phyloP scores from a whole-genome alignment of 495 filamentous ascomycete genomes.

The Hypoxylon fuscum region DNA sequence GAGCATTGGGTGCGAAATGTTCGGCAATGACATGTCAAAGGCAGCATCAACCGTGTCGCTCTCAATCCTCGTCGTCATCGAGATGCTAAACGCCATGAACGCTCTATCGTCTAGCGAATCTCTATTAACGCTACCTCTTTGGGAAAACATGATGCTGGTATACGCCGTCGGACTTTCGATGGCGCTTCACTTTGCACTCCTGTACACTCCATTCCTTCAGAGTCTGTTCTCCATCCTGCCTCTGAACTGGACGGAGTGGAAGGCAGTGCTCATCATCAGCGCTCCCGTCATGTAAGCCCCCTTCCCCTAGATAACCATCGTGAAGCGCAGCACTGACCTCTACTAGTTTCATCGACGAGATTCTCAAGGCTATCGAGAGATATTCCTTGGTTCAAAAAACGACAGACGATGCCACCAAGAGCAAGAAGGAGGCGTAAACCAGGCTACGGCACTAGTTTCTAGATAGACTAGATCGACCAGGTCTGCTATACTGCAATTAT shows the following conservation, averaged over 20 bases:
- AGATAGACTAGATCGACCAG: slow-evolving; percentile 45
- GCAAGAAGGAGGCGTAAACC: slow-evolving; percentile 54
- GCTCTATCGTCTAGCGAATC: slow-evolving; percentile 95
- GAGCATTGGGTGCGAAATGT: slow-evolving; percentile 94
- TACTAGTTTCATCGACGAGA: slow-evolving; percentile 84
- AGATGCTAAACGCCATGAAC: slow-evolving; percentile 99
- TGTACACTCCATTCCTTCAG: slow-evolving; percentile 93
- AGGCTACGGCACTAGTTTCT: slow-evolving; percentile 22
- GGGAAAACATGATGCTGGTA: slow-evolving; percentile 97
- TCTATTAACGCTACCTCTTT: slow-evolving; percentile 89
- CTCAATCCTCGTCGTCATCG: slow-evolving; percentile 92
- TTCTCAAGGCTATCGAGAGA: slow-evolving; percentile 84
- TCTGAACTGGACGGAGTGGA: slow-evolving; percentile 89
- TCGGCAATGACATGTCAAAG: slow-evolving; percentile 86
- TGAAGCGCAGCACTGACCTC: slow-evolving; percentile 49
- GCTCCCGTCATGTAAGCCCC: slow-evolving; percentile 88
- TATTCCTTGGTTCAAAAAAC: slow-evolving; percentile 59
- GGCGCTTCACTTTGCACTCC: slow-evolving; percentile 90
- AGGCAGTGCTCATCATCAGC: slow-evolving; percentile 89
- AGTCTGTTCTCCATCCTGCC: slow-evolving; percentile 90
- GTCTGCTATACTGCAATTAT: slow-evolving; percentile 20
- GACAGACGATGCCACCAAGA: slow-evolving; percentile 37
- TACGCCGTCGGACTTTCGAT: slow-evolving; percentile 96
- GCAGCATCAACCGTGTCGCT: slow-evolving; percentile 95
- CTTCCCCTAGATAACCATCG: neutral